Conservation (phyloP, 208 protist species). For the Leishmania tropica region DNA sequence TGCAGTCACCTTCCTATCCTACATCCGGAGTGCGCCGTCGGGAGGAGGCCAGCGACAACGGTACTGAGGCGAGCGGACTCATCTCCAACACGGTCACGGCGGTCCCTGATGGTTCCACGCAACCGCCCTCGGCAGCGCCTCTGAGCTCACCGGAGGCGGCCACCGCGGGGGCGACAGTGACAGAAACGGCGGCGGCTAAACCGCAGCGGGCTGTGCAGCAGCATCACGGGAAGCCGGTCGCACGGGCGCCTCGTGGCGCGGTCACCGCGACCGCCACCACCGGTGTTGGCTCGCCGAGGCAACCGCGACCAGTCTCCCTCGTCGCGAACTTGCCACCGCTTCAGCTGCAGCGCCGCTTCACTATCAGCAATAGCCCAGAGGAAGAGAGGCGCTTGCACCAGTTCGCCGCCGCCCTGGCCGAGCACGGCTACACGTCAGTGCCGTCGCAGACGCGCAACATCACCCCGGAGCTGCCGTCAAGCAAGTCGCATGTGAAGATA, state of each 20-base stretch:
- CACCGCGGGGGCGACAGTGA: not conserved
- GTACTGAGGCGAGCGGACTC: not conserved
- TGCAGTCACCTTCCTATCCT: not conserved
- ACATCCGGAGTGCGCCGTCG: not conserved
- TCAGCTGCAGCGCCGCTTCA: constrained; percentile 22
- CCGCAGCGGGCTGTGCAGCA: not conserved
- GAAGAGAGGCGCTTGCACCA: constrained; percentile 27
- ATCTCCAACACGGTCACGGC: not conserved
- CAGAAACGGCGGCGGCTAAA: not conserved
- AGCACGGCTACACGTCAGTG: constrained; percentile 21
- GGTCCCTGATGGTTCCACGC: not conserved
- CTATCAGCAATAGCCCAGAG: not conserved
- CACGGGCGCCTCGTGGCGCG: not conserved
- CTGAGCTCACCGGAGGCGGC: not conserved
- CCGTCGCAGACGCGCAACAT: not conserved
- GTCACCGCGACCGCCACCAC: not conserved
- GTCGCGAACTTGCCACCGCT: constrained; percentile 19
- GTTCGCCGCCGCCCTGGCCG: constrained; percentile 24
- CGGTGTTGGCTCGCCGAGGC: not conserved
- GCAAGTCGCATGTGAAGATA: not conserved
- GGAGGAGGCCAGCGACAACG: not conserved
- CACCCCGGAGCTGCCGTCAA: not conserved
- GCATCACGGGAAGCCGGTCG: not conserved
- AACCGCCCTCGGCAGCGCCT: not conserved
- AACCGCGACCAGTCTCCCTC: not conserved